These are phyloP conservation scores for Acanthamoeba polyphaga DNA, from an alignment of 208 protist species.

Conservation along the genomic window DNA sequence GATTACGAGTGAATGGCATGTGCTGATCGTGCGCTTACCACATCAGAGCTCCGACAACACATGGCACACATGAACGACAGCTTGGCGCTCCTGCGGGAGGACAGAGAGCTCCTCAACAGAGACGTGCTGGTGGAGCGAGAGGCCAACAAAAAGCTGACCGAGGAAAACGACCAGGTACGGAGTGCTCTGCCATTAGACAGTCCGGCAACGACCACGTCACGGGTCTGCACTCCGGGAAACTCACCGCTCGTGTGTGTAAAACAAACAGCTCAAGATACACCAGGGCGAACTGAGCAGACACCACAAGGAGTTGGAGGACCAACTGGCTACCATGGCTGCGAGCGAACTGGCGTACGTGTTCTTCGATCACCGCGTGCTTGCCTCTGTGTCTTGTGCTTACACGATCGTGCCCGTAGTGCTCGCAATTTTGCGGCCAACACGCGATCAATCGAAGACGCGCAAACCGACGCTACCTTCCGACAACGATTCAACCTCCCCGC, in stretches of 20 bases:
- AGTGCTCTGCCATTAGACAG: too few species aligned
- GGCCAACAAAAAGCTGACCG: not conserved
- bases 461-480: constrained; percentile 15
- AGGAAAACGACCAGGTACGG: constrained; percentile 9
- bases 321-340: not conserved
- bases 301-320: not conserved
- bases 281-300: not conserved
- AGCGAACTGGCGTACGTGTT: too few species aligned
- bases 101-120: constrained; percentile 15
- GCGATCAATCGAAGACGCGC: constrained; percentile 29
- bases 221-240: too few species aligned
- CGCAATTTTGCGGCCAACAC: constrained; percentile 61
- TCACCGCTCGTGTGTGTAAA: not conserved
- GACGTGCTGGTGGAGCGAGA: not conserved
- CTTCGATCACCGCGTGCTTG: too few species aligned
- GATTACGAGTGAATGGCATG: too few species aligned
- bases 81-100: constrained; percentile 12
- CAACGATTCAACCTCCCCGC: constrained; percentile 38
- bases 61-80: constrained; percentile 36
- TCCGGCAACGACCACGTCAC: too few species aligned
- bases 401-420: not conserved
- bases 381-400: not conserved
- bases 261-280: not conserved
- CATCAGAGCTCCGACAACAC: constrained; percentile 32
- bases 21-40: not conserved